Base-by-base conservation (phyloP, 805 yeast species). In the Pichia paraexigua region DNA sequence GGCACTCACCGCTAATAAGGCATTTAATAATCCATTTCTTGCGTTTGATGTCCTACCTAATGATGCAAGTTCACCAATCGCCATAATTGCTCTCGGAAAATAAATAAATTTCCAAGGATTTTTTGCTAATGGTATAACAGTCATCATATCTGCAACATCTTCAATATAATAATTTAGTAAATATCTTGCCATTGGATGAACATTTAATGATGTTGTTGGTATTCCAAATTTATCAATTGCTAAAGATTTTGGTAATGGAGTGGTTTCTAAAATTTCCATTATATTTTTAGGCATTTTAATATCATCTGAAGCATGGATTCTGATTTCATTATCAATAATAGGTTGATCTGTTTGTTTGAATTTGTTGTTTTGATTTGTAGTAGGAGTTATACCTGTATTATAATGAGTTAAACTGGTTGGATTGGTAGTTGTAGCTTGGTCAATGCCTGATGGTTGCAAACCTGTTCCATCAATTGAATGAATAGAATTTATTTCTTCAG, bases 71-170 rank as follows among this genome's bases (percentile, higher is more conserved):
- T 89, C 96, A 5, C 96, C 96, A 25, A 89, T 72, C 0, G 95
- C 95, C 72, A 79, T 74, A 32, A 86, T 67, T 1, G 95, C 96
- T 47, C 94, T 68, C 0, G 96, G 95, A 54, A 88, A 81, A 65
- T 87, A 88, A n/a, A 87, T 80, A 2, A 85, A 81, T 59, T 84
- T 85, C 96, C 96, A 89, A 0, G 96, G 95, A 62, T 87, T 89
- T 55, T 83, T 85, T 0, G 86, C 79, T 24, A 79, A 65, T 1
- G 83, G 83, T 42, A 79, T 76, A 24, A 79, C 85, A 1, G 83
- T 79, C 83, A 79, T 79, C 69, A 63, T 78, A 63, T 87, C 94
- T 0, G 92, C 92, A 1, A 89, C 94, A 56, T 82, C 80, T 18
- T 83, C 79, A 18, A 79, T 75, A 63, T 87, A 89, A 61, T 89